These are phyloP conservation scores for Plasmopara halstedii DNA, from an alignment of 352 stramenopile genomes.

Conservation along the genomic window DNA sequence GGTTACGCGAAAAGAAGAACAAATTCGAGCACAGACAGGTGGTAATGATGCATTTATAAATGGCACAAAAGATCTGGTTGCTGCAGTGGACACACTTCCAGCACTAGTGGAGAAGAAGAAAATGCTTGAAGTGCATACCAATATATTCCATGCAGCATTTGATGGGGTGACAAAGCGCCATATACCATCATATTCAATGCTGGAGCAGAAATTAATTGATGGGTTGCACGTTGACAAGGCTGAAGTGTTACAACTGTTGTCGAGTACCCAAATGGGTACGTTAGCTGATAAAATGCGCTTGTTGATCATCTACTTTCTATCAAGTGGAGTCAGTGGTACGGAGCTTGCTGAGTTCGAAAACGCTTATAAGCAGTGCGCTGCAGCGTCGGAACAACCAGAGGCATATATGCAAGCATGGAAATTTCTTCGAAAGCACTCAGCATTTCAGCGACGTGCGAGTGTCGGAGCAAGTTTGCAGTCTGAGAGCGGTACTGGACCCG, in stretches of 20 bases:
- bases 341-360: slow-evolving; percentile 76
- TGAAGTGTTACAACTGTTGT: slow-evolving; percentile 65
- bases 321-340: slow-evolving; percentile 49
- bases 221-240: slow-evolving; percentile 59
- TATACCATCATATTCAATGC: slow-evolving; percentile 76
- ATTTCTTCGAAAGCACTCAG: slow-evolving; percentile 76
- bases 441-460: slow-evolving; percentile 72
- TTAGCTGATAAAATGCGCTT: slow-evolving; percentile 76
- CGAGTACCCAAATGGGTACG: slow-evolving; percentile 52
- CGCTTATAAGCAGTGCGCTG: slow-evolving; percentile 52
- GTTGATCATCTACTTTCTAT: slow-evolving; percentile 86
- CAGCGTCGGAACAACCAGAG: slow-evolving; percentile 26
- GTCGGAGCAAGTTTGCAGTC: slow-evolving; percentile 43
- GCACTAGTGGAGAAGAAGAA: slow-evolving; percentile 84
- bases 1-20: slow-evolving; percentile 79
- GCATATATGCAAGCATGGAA: slow-evolving; percentile 56
- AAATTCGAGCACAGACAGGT: slow-evolving; percentile 71
- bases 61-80: slow-evolving; percentile 76
- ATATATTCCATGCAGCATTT: slow-evolving; percentile 83
- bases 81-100: slow-evolving; percentile 75
- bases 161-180: slow-evolving; percentile 70
- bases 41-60: slow-evolving; percentile 57
- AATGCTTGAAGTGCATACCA: slow-evolving; percentile 83
- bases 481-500: slow-evolving; percentile 16
- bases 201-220: slow-evolving; percentile 84